Evolutionary conservation across 768 basidiomycete genomes (phyloP).

Genomic region (Boletus vinaceobasis): DNA sequence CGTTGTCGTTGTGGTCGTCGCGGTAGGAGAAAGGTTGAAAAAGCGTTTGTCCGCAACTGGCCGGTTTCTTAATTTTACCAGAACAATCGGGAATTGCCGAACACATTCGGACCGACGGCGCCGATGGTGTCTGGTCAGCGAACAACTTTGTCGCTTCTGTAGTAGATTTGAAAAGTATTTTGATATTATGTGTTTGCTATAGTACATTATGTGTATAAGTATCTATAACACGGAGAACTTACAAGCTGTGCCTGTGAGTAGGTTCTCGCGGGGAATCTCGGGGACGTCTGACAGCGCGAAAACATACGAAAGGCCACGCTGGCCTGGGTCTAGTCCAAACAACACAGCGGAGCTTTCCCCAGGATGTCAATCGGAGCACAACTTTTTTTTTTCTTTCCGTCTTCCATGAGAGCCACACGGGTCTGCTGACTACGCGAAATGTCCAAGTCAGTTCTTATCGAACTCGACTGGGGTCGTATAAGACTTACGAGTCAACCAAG

Average conservation of each 20-base stretch:
- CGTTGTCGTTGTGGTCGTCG: constrained; percentile 9
- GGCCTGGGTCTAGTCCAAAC: not conserved
- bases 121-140: not conserved
- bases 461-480: no score
- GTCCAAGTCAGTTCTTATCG: not conserved
- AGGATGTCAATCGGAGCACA: not conserved
- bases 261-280: no score
- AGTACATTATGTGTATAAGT: not conserved
- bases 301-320: no score
- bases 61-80: constrained; percentile 5
- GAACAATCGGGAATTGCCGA: constrained; percentile 16
- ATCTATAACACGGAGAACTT: no score
- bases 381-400: not conserved
- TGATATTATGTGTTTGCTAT: not conserved
- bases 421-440: constrained; percentile 9
- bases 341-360: not conserved
- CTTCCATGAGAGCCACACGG: not conserved
- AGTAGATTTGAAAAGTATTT: not conserved
- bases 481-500: constrained; percentile 15
- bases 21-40: constrained; percentile 5
- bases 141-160: not conserved
- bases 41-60: not conserved
- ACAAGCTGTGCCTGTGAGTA: no score
- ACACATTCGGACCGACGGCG: not conserved
- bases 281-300: not conserved